A percentile compares a stretch with the other conserved stretches of the same genome.
These are phyloP conservation scores for Aspergillus japonicus DNA, from an alignment of 2,329 filamentous ascomycete species.

Conservation along the genomic window DNA sequence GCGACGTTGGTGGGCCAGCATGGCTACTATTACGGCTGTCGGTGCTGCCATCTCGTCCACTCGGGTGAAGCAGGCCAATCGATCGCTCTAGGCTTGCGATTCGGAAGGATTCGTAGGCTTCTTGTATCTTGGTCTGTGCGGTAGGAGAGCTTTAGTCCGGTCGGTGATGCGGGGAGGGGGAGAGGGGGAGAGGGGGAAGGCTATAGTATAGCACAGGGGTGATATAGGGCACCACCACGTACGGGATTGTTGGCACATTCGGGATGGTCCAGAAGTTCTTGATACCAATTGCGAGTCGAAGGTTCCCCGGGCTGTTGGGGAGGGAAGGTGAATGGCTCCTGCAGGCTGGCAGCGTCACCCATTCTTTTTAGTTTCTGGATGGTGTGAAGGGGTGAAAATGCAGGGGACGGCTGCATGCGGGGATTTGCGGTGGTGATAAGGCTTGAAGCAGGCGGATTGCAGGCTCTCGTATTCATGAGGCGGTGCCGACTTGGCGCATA, in stretches of 20 bases:
- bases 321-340: constrained; percentile 1
- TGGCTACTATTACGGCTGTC: background rate
- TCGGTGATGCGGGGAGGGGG: no score
- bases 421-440: background rate
- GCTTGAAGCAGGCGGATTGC: background rate
- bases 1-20: background rate
- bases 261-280: constrained; percentile 7
- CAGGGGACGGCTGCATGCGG: background rate
- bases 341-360: background rate
- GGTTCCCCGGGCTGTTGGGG: constrained; percentile 6
- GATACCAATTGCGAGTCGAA: constrained; percentile 8
- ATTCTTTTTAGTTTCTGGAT: background rate
- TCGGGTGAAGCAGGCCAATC: background rate
- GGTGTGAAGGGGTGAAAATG: background rate
- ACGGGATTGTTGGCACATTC: constrained; percentile 2
- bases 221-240: background rate
- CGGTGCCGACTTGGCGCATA: background rate
- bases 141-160: background rate
- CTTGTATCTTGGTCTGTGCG: constrained; percentile 6
- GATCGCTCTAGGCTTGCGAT: background rate
- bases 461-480: background rate
- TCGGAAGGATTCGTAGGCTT: constrained; percentile 7
- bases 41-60: background rate
- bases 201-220: no score
- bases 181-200: no score